phyloP scores from a whole-genome alignment of 2,329 filamentous ascomycete genomes.

The Nakataea oryzae region DNA sequence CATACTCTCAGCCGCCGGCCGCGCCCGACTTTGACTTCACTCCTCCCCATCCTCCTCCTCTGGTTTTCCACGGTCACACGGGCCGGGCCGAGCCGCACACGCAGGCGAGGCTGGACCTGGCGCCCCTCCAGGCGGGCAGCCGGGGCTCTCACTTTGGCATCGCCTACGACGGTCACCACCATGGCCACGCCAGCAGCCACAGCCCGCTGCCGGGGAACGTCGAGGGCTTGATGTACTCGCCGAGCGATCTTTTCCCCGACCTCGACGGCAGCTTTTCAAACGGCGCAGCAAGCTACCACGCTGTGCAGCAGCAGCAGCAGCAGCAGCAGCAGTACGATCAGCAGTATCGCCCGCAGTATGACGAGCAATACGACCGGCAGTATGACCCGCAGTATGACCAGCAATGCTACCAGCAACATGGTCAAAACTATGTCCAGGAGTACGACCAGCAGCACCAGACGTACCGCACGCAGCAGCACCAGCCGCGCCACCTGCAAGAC shows the following conservation, averaged over 20 bases:
- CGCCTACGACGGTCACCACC: neutral
- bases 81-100: neutral
- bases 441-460: neutral
- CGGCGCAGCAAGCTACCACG: neutral
- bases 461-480: neutral
- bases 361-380: constrained; percentile 5
- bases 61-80: neutral
- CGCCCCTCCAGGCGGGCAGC: neutral
- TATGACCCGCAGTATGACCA: constrained; percentile 3
- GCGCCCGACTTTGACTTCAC: neutral
- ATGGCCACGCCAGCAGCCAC: neutral
- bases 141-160: neutral
- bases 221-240: neutral
- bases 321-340: constrained; percentile 4
- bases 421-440: constrained; percentile 2
- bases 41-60: too few relatives aligned
- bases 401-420: constrained; percentile 1
- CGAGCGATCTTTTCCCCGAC: neutral
- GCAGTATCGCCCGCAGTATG: constrained; percentile 3
- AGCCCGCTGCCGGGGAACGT: neutral
- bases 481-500: neutral
- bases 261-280: neutral
- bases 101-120: neutral
- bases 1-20: neutral
- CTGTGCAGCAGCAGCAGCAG: constrained; percentile 3